phyloP scores from a whole-genome alignment of 345 rosid species.

The Euphorbia pulcherrima region DNA sequence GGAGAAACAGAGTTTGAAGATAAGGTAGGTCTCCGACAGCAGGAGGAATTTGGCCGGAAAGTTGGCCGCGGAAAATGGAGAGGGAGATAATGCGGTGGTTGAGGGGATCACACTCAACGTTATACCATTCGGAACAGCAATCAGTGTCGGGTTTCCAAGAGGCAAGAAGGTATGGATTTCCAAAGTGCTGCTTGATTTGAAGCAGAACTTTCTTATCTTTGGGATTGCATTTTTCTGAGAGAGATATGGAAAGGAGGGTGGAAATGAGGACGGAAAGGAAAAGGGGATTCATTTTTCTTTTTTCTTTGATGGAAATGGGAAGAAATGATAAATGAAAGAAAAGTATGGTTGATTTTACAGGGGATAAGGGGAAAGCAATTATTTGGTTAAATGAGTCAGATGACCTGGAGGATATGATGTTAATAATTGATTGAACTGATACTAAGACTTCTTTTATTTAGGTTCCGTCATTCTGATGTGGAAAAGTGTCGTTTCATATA shows the following conservation, averaged over 20 bases:
- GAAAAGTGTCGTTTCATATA: too few relatives aligned
- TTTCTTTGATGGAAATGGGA: not conserved
- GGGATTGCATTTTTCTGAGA: constrained; percentile 45
- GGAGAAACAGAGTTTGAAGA: constrained; percentile 46
- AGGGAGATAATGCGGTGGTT: constrained; percentile 58
- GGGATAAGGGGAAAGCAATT: not conserved
- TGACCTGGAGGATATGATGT: too few relatives aligned
- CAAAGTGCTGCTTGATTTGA: constrained; percentile 49
- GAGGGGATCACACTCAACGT: constrained; percentile 53
- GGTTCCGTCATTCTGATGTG: too few relatives aligned
- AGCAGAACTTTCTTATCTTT: constrained; percentile 62
- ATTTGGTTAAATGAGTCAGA: too few relatives aligned
- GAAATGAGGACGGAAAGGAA: constrained; percentile 25
- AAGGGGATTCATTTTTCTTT: constrained; percentile 22
- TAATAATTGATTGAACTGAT: too few relatives aligned
- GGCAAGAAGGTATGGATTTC: constrained; percentile 63
- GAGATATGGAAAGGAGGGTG: constrained; percentile 28
- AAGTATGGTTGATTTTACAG: not conserved
- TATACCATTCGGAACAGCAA: constrained; percentile 64
- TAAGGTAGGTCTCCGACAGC: constrained; percentile 60
- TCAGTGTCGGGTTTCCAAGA: constrained; percentile 64
- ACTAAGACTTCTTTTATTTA: too few relatives aligned
- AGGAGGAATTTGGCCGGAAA: constrained; percentile 56
- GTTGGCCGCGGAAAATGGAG: constrained; percentile 46
- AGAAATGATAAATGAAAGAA: too few relatives aligned